Conservation (phyloP, 331 rosid genomes). For the Quercus tomentella region DNA sequence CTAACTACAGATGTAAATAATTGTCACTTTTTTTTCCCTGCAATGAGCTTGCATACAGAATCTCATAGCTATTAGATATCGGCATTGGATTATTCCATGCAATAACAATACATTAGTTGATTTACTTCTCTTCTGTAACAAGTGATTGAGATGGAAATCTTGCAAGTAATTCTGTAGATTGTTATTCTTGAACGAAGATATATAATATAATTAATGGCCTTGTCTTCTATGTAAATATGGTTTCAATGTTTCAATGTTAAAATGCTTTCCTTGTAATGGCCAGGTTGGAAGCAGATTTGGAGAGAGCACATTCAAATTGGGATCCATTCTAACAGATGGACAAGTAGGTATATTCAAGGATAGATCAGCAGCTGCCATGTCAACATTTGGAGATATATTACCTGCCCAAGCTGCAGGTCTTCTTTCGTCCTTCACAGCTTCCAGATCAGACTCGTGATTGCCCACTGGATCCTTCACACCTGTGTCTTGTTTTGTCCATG, state of each 20-base stretch:
- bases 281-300: slow-evolving; percentile 91
- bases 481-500: background rate
- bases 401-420: slow-evolving; percentile 94
- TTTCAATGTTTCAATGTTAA: background rate
- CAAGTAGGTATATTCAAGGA: slow-evolving; percentile 93
- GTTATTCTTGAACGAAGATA: background rate
- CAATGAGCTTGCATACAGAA: background rate
- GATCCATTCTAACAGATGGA: slow-evolving; percentile 79
- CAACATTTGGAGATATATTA: slow-evolving; percentile 83
- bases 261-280: slow-evolving; percentile 3
- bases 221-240: background rate
- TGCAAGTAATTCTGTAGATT: background rate
- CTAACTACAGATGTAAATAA: no score
- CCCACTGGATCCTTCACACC: background rate
- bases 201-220: background rate
- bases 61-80: background rate
- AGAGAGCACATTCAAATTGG: slow-evolving; percentile 87
- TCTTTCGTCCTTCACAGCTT: slow-evolving; percentile 81
- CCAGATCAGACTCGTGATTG: slow-evolving; percentile 74
- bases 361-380: slow-evolving; percentile 85
- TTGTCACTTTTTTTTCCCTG: background rate
- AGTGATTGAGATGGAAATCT: background rate
- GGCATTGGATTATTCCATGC: background rate
- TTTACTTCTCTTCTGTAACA: background rate
- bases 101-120: background rate